phyloP scores from a whole-genome alignment of 805 yeast species.

The Barnettozyma sucrosica region DNA sequence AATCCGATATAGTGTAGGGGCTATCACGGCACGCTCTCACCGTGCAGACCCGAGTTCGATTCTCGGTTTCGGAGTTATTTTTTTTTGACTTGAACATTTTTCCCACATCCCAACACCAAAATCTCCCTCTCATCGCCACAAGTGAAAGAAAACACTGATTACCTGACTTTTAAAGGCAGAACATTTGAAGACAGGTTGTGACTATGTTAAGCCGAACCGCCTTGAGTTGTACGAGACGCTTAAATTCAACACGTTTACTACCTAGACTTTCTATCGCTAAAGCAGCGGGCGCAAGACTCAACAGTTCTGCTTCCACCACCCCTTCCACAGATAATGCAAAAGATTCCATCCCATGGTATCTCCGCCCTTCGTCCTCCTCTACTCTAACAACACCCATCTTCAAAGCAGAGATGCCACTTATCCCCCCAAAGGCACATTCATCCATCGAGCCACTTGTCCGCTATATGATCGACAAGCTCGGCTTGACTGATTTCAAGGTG shows the following conservation, averaged over 20 bases:
- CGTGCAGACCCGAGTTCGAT: slow-evolving; percentile 3
- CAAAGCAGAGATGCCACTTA: slow-evolving; percentile 41
- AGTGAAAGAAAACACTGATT: not conserved
- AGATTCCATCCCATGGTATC: slow-evolving; percentile 52
- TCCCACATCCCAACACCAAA: not conserved
- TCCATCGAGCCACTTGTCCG: slow-evolving; percentile 40
- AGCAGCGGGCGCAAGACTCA: not conserved
- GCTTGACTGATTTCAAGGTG: slow-evolving; percentile 54
- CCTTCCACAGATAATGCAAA: not conserved
- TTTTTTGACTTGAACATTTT: not conserved
- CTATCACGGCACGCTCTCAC: slow-evolving; percentile 4
- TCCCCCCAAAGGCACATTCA: slow-evolving; percentile 57
- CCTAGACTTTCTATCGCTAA: not conserved
- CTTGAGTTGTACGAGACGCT: not conserved
- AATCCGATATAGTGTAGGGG: slow-evolving; percentile 2
- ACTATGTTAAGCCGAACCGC: not conserved
- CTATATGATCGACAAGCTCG: slow-evolving; percentile 52
- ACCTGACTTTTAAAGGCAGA: not conserved
- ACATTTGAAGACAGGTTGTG: not conserved
- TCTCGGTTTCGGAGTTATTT: not conserved
- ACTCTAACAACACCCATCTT: slow-evolving; percentile 30
- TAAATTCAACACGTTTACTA: no score
- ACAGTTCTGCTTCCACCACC: not conserved
- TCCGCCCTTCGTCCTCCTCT: slow-evolving; percentile 39
- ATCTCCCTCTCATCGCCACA: not conserved